Percentiles rank a stretch among this genome's conserved stretches.
These are phyloP conservation scores for Rhynchospora pubera DNA, from an alignment of 176 grass and related monocot species.

Conservation along the genomic window DNA sequence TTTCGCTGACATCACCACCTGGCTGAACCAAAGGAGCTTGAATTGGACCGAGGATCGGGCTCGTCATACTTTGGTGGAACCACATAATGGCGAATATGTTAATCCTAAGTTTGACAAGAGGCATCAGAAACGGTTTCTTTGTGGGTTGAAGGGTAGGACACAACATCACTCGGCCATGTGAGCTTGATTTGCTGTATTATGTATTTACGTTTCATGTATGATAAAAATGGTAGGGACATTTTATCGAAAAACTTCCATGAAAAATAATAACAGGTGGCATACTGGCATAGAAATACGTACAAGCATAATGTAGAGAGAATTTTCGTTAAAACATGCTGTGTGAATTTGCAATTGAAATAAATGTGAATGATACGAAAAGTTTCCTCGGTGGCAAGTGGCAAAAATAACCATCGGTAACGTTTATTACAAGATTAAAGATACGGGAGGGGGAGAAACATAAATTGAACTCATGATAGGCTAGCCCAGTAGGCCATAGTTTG, in stretches of 20 bases:
- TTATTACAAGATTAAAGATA: background rate
- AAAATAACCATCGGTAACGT: background rate
- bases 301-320: background rate
- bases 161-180: constrained; percentile 58
- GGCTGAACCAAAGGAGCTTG: constrained; percentile 43
- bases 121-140: constrained; percentile 26
- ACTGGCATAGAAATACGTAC: constrained; percentile 1
- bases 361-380: background rate
- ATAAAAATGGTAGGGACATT: background rate
- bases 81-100: background rate
- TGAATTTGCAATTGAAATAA: background rate
- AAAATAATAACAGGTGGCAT: background rate
- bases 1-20: constrained; percentile 63
- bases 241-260: background rate
- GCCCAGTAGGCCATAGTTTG: too few species aligned
- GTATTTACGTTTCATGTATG: background rate
- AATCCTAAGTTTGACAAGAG: background rate
- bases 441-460: too few species aligned
- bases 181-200: background rate
- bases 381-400: background rate
- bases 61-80: background rate
- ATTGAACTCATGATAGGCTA: too few species aligned
- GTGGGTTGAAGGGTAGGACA: constrained; percentile 36
- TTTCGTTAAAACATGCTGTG: background rate
- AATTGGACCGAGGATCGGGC: background rate